Percentiles rank a stretch among this genome's conserved stretches.
phyloP scores from a whole-genome alignment of 108 stramenopile species.

The Skeletonema grethae region DNA sequence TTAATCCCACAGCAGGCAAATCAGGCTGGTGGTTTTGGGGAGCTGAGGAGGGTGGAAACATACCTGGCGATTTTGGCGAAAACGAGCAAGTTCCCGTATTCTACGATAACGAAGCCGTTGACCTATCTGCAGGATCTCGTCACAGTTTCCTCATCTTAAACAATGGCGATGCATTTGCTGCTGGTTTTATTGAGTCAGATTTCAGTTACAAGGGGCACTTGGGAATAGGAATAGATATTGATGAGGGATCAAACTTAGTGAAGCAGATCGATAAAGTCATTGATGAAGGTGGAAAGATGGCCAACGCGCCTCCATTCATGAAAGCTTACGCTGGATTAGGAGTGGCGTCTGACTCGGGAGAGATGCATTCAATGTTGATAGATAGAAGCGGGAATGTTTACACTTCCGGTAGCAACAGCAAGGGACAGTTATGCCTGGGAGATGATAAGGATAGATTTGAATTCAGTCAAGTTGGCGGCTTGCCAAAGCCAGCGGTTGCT shows the following conservation, averaged over 20 bases:
- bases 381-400: conserved; percentile 25
- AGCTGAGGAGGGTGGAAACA: conserved; percentile 21
- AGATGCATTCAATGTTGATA: conserved; percentile 29
- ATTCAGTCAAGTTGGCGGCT: conserved; percentile 11
- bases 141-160: background rate
- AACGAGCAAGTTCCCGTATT: conserved; percentile 7
- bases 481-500: conserved; percentile 18
- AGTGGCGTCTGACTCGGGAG: conserved; percentile 24
- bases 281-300: background rate
- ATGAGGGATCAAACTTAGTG: background rate
- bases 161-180: background rate
- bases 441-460: conserved; percentile 8
- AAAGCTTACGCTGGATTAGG: conserved; percentile 21
- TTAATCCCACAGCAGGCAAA: too few relatives aligned
- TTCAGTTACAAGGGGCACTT: conserved; percentile 10
- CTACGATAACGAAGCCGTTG: background rate
- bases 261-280: conserved; percentile 11
- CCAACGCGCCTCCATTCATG: conserved; percentile 11
- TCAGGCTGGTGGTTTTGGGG: too few relatives aligned
- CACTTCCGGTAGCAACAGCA: conserved; percentile 18
- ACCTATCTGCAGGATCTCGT: conserved; percentile 6
- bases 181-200: conserved; percentile 10
- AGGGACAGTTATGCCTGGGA: conserved; percentile 30
- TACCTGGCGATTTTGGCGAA: background rate
- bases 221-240: background rate